Percentiles rank a stretch among this genome's conserved stretches.
These are phyloP conservation scores for Incumbomyces lentus DNA, from an alignment of 2,329 filamentous ascomycete species.

Conservation along the genomic window DNA sequence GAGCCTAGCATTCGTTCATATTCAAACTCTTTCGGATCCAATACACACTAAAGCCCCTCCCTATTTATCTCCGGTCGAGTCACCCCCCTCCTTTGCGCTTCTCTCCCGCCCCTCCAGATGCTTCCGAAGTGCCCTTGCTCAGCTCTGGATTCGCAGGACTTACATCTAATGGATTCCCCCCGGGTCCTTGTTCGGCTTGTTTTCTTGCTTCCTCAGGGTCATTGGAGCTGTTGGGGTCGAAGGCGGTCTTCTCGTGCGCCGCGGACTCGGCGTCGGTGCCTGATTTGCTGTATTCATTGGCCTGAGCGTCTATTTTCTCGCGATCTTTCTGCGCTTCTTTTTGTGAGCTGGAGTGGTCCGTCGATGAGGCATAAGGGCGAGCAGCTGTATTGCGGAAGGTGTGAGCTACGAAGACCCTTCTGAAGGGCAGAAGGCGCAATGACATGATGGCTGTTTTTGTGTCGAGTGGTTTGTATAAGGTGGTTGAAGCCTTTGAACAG, in stretches of 20 bases:
- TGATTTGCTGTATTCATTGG: slow-evolving; percentile 58
- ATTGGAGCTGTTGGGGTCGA: slow-evolving; percentile 53
- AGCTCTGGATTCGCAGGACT: slow-evolving; percentile 52
- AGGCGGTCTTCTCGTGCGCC: slow-evolving; percentile 51
- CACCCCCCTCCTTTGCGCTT: slow-evolving; percentile 25
- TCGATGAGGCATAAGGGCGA: background rate
- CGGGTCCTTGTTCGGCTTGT: slow-evolving; percentile 31
- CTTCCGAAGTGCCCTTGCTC: slow-evolving; percentile 37
- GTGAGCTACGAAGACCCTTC: background rate
- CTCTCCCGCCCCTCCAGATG: slow-evolving; percentile 35
- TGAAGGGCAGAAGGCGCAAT: slow-evolving; percentile 2
- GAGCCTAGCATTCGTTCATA: no score
- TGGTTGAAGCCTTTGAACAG: no score
- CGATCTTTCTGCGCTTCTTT: slow-evolving; percentile 34
- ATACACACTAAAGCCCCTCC: slow-evolving; percentile 1
- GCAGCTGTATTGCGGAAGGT: background rate
- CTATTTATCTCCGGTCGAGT: slow-evolving; percentile 25
- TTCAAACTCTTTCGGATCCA: no score
- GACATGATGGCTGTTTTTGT: slow-evolving; percentile 2
- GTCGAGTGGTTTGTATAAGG: no score
- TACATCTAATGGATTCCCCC: slow-evolving; percentile 45
- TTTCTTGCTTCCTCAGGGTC: slow-evolving; percentile 51
- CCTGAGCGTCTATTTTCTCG: slow-evolving; percentile 53
- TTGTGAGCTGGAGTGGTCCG: slow-evolving; percentile 10
- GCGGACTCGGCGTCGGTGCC: slow-evolving; percentile 54